Base-by-base conservation (phyloP, 2,329 filamentous ascomycete genomes). In the Macrophomina tecta region DNA sequence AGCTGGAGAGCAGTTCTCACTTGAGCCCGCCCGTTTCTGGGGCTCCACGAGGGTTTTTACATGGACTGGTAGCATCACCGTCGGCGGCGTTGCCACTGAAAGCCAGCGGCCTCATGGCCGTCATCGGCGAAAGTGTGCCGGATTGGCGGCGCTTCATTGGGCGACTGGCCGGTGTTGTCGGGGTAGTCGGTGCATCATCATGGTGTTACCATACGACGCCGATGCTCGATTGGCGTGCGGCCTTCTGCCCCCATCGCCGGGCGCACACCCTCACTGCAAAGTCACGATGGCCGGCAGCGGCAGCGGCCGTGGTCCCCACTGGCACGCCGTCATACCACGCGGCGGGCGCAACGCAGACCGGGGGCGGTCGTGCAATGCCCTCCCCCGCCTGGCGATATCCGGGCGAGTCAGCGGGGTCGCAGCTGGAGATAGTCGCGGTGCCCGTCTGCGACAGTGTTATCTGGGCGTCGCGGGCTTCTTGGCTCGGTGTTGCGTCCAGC, bases 381-480 rank as follows among this genome's bases (percentile, higher is more conserved):
- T 8, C 36, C 11, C 7, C 36, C 18, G 30, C 32, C 23, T 23
- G 23, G 32, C 51, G n/a, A 49, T 42, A 32, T n/a, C 52, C 38
- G 55, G 53, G 12, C 53, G 64, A 56, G 51, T 64, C 62, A 64
- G 49, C 49, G 23, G 36, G 62, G 49, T 55, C 49, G 63, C 46
- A 67, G 64, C 49, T 61, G 62, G 42, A 36, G 64, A 61, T 66
- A 49, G 53, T 48, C 52, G 52, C 34, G 23, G 3, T 42, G 56
- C 38, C 30, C 12, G 14, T 48, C 42, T 67, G 67, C 64, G 53
- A 67, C 67, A 40, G 52, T 55, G 56, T 62, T 66, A 58, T 60
- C 64, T 38, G 11, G 40, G 28, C 36, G 34, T 18, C 34, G 61
- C 30, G 32, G 51, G 28, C 32, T 30, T 34, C 2, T 3, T 8